Evolutionary conservation across 1,284 basidiomycete genomes (phyloP).

Genomic region (Filobasidium uniguttulatum): DNA sequence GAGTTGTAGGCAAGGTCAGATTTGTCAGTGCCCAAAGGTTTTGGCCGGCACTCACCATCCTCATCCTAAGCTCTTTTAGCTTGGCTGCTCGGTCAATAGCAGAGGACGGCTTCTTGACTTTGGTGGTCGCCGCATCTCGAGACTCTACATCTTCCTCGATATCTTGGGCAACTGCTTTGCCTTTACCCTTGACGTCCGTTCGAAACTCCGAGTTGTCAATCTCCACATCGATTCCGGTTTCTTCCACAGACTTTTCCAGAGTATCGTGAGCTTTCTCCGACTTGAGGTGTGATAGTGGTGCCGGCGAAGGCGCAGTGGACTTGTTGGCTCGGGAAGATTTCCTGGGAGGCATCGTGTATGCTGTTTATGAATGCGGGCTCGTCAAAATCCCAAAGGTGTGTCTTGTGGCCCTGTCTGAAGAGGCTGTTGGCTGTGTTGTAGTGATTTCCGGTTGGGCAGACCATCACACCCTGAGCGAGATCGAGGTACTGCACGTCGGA

Average conservation of each 20-base stretch:
- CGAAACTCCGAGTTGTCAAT: not conserved
- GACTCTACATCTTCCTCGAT: slow-evolving; percentile 11
- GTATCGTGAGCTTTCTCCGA: slow-evolving; percentile 6
- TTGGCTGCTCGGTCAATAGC: slow-evolving; percentile 65
- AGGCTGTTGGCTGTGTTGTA: too few species aligned
- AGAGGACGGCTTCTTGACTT: slow-evolving; percentile 31
- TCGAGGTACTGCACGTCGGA: too few species aligned
- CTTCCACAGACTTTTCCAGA: slow-evolving; percentile 7
- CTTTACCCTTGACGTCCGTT: slow-evolving; percentile 16
- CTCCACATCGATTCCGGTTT: slow-evolving; percentile 2
- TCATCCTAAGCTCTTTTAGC: slow-evolving; percentile 56
- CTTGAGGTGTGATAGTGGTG: slow-evolving; percentile 14
- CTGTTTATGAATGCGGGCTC: too few species aligned
- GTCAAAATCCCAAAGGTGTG: too few species aligned
- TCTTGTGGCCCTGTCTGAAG: too few species aligned
- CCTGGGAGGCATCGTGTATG: not conserved
- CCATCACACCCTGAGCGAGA: too few species aligned
- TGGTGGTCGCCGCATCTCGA: slow-evolving; percentile 6
- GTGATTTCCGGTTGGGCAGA: too few species aligned
- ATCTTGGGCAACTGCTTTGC: slow-evolving; percentile 10
- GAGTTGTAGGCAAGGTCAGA: not conserved
- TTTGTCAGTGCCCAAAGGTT: not conserved
- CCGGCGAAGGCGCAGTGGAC: slow-evolving; percentile 24
- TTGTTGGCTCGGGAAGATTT: slow-evolving; percentile 13
- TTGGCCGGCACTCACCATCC: slow-evolving; percentile 49